These are phyloP conservation scores for Trichoderma sp. DNA, from an alignment of 2,329 filamentous ascomycete genomes.

Conservation along the genomic window DNA sequence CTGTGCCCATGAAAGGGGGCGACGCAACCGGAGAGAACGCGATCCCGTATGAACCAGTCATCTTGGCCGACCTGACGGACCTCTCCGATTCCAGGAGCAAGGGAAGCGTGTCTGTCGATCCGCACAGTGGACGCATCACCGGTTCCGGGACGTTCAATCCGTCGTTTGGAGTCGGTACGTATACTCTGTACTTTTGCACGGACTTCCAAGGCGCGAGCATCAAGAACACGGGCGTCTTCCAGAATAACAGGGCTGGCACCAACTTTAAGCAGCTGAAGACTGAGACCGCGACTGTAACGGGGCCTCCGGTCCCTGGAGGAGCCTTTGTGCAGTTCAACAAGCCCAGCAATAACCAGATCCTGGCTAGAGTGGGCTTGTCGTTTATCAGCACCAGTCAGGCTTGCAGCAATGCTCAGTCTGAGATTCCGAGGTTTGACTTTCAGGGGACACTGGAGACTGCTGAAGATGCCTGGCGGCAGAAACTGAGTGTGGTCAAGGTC, in stretches of 20 bases:
- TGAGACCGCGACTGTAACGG: conserved; percentile 35
- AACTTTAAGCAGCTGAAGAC: conserved; percentile 45
- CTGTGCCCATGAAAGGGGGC: conserved; percentile 29
- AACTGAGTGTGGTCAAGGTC: conserved; percentile 61
- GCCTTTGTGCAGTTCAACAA: conserved; percentile 65
- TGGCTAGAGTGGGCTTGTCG: conserved; percentile 71
- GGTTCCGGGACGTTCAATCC: conserved; percentile 61
- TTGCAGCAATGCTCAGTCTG: conserved; percentile 69
- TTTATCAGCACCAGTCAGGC: conserved; percentile 69
- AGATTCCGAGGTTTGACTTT: conserved; percentile 70
- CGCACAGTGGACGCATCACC: conserved; percentile 56
- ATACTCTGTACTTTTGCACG: conserved; percentile 61
- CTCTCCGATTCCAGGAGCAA: conserved; percentile 42
- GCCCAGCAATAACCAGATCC: conserved; percentile 48
- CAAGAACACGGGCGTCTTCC: conserved; percentile 60
- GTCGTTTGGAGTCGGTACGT: conserved; percentile 62
- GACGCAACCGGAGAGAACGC: conserved; percentile 6
- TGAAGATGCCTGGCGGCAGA: conserved; percentile 63
- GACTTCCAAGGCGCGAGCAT: conserved; percentile 58
- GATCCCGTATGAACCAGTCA: conserved; percentile 47
- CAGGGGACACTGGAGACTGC: conserved; percentile 56
- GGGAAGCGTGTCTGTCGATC: conserved; percentile 39
- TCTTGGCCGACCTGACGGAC: conserved; percentile 63
- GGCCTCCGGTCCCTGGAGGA: conserved; percentile 46
- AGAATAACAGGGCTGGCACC: conserved; percentile 53